Base-by-base conservation (phyloP, 495 filamentous ascomycete genomes). In the Penicillium maclennaniae region DNA sequence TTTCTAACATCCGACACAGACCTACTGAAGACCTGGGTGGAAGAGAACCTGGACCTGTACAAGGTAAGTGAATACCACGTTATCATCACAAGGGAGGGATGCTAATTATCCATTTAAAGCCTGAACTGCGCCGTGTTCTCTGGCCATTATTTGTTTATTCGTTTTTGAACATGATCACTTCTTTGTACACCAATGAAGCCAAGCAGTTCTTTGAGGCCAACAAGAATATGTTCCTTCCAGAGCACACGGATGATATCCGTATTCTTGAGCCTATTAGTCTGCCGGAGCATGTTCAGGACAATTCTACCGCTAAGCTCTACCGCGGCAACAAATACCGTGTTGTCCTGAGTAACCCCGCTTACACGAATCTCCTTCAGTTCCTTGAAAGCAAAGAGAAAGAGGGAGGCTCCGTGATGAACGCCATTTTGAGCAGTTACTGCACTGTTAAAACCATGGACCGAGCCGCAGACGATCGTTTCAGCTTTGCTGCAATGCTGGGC, bases 141-240 rank as follows among this genome's bases (percentile, higher is more conserved):
- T 98, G 91, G 88, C 95, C 93, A 1, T 72, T 95, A 0, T 97
- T 97, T 62, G 87, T 96, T 19, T 92, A 98, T 69, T 93, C 91
- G 0, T 96, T 88, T 61, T 70, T 97, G 7, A 81, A 89, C 56
- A 83, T 96, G 43, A 79, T 92, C n/a, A 73, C 72, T n/a, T 84
- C 89, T 10, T 84, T 80, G 53, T 87, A 86, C 56, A 70, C 77
- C 17, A 81, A 79, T 34, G 89, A 95, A 45, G 83, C 83, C 14
- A 80, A 86, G 54, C 68, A 78, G 4, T 90, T 95, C 58, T 85
- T 95, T 45, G 73, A 81, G 21, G 65, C 76, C 19, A 84, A 87
- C 65, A 82, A 83, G 53, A 69, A 75, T 27, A 76, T 81, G 48
- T 96, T 97, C 55, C 80, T 87, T 40, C 79, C 80, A 1, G 80